Evolutionary conservation across 2,329 filamentous ascomycete species (phyloP).

Genomic region (Phyllosticta citribraziliensis): DNA sequence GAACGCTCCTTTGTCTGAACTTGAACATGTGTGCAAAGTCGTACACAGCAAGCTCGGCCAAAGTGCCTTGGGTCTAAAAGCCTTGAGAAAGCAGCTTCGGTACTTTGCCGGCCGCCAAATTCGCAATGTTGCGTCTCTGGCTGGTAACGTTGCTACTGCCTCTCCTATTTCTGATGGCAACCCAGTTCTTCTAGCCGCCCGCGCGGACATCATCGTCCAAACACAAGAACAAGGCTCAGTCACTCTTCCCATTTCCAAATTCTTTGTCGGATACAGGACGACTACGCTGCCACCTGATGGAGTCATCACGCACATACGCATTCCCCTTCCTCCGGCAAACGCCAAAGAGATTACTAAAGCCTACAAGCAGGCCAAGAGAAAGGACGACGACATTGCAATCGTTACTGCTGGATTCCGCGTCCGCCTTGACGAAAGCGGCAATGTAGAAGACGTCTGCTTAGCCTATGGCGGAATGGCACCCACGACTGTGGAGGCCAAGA

Average conservation of each 20-base stretch:
- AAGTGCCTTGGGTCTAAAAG: constrained; percentile 31
- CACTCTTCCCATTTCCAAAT: constrained; percentile 60
- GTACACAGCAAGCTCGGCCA: constrained; percentile 45
- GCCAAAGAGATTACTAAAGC: constrained; percentile 73
- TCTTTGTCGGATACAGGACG: constrained; percentile 81
- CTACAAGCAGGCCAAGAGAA: constrained; percentile 93
- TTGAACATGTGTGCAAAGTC: constrained; percentile 71
- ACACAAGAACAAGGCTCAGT: constrained; percentile 54
- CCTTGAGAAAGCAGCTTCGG: constrained; percentile 85
- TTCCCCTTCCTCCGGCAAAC: constrained; percentile 56
- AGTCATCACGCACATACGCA: constrained; percentile 70
- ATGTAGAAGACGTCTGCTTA: constrained; percentile 63
- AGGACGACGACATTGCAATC: constrained; percentile 96
- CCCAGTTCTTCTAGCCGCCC: constrained; percentile 77
- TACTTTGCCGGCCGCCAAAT: constrained; percentile 94
- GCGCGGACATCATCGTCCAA: constrained; percentile 68
- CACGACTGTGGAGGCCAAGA: constrained; percentile 70
- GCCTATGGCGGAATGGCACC: constrained; percentile 94
- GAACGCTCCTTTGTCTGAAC: constrained; percentile 81
- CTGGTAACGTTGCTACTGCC: constrained; percentile 84
- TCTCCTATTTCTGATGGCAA: constrained; percentile 94
- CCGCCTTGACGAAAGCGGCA: constrained; percentile 54
- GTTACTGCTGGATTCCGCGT: constrained; percentile 79
- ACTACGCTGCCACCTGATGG: constrained; percentile 72
- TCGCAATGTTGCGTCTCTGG: constrained; percentile 86